Base-by-base conservation (phyloP, 345 rosid genomes). In the Erodium maritimum region DNA sequence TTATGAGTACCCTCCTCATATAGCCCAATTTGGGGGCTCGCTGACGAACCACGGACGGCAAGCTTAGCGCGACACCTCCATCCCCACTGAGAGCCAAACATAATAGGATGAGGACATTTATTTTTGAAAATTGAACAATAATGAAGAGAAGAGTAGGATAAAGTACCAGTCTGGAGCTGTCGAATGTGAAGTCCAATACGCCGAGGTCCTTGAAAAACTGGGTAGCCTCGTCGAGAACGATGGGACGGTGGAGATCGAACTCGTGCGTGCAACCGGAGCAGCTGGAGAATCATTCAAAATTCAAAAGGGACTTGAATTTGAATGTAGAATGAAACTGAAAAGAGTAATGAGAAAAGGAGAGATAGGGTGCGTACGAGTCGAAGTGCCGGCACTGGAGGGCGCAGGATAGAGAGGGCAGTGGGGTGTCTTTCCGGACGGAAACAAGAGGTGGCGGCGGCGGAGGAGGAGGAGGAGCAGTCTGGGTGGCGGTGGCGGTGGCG, bases 251-350 rank as follows among this genome's bases (percentile, higher is more conserved):
- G 69, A 88, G 95, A 80, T 82, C 75, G 63, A 81, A 68, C 79
- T 88, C 95, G 51, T 91, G 98, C 20, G 87, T 77, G 64, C 98
- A 91, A 5, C 98, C 98, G 13, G 98, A 88, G 75, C 98, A 91
- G 61, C 98, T 91, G 76, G 55, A 37, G 21, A n/a, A n/a, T n/a
- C n/a, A 34, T 22, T 51, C 25, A 53, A 62, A 37, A 8, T 22
- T 14, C 10, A 50, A 22, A 50, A 60, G 10, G 9, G 5, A 10
- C 18, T 21, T 10, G 1, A 2, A 34, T 18, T 56, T n/a, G n/a
- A n/a, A n/a, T n/a, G n/a, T n/a, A n/a, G n/a, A n/a, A n/a, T n/a
- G n/a, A n/a, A n/a, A n/a, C n/a, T 8, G 51, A 25, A 34, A 1
- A 23, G 8, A 58, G 18, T 9, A 13, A 7, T 17, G 42, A 42